These are phyloP conservation scores for Rhizophlyctis rosea DNA, from an alignment of 192 early-diverging fungal species.

Conservation along the genomic window DNA sequence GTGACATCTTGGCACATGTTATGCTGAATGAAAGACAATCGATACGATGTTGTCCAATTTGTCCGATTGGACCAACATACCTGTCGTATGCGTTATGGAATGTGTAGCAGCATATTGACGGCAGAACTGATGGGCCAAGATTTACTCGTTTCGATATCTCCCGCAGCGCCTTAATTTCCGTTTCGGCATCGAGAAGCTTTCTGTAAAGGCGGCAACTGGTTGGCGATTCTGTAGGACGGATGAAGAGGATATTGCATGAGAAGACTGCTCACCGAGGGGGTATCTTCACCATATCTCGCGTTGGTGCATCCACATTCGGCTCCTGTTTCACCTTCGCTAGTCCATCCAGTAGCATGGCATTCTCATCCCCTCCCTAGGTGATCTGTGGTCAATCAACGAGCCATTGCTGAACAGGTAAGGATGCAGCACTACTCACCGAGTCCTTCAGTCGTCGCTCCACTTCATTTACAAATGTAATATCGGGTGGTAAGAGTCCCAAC, in stretches of 20 bases:
- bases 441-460: slow-evolving; percentile 75
- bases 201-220: slow-evolving; percentile 40
- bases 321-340: slow-evolving; percentile 60
- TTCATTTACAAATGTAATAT: slow-evolving; percentile 72
- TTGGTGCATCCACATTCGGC: slow-evolving; percentile 52
- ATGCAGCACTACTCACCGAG: too few species aligned
- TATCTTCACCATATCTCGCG: slow-evolving; percentile 62
- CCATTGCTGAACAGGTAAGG: slow-evolving; percentile 18
- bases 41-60: too few species aligned
- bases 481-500: slow-evolving; percentile 70
- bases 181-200: slow-evolving; percentile 74
- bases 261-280: slow-evolving; percentile 56
- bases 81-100: slow-evolving; percentile 88
- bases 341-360: slow-evolving; percentile 11
- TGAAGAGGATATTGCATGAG: too few species aligned
- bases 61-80: slow-evolving; percentile 20
- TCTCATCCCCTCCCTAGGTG: slow-evolving; percentile 10
- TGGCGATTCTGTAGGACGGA: slow-evolving; percentile 38
- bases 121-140: slow-evolving; percentile 64
- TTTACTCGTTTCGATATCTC: slow-evolving; percentile 73
- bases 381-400: not conserved
- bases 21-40: slow-evolving; percentile 44
- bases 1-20: slow-evolving; percentile 78
- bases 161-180: slow-evolving; percentile 72
- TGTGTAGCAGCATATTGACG: slow-evolving; percentile 92